Evolutionary conservation across 768 basidiomycete species (phyloP).

Genomic region (Lentinus brumalis): DNA sequence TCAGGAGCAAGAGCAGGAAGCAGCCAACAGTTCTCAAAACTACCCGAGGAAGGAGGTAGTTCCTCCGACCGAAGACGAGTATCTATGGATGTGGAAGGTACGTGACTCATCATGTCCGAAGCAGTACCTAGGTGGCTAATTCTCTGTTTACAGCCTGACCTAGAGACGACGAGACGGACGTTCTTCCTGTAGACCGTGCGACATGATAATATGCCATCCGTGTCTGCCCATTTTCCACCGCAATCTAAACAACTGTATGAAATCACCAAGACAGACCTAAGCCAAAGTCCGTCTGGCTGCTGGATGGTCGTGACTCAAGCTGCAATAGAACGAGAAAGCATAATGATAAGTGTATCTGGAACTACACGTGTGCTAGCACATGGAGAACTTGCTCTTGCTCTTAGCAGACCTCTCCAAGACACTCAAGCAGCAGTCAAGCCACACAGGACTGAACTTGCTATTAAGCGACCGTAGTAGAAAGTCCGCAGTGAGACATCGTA

Average conservation of each 20-base stretch:
- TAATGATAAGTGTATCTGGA: too few species aligned
- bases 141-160: conserved; percentile 65
- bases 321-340: too few species aligned
- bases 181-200: conserved; percentile 73
- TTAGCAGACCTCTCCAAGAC: too few species aligned
- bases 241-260: too few species aligned
- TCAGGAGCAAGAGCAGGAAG: conserved; percentile 30
- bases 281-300: too few species aligned
- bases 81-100: conserved; percentile 91
- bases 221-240: too few species aligned
- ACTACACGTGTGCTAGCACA: too few species aligned
- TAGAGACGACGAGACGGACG: conserved; percentile 87
- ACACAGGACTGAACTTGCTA: not conserved
- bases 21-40: conserved; percentile 9
- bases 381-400: too few species aligned
- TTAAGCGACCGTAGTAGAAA: conserved; percentile 23
- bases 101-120: conserved; percentile 25
- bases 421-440: too few species aligned
- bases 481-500: conserved; percentile 22
- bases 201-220: not conserved
- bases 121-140: conserved; percentile 4
- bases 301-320: too few species aligned
- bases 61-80: conserved; percentile 74
- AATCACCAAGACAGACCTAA: too few species aligned
- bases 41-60: conserved; percentile 36